Percentiles rank a stretch among this genome's conserved stretches.
phyloP scores from a whole-genome alignment of 306 rosid genomes.

The Leucaena leucocephala region DNA sequence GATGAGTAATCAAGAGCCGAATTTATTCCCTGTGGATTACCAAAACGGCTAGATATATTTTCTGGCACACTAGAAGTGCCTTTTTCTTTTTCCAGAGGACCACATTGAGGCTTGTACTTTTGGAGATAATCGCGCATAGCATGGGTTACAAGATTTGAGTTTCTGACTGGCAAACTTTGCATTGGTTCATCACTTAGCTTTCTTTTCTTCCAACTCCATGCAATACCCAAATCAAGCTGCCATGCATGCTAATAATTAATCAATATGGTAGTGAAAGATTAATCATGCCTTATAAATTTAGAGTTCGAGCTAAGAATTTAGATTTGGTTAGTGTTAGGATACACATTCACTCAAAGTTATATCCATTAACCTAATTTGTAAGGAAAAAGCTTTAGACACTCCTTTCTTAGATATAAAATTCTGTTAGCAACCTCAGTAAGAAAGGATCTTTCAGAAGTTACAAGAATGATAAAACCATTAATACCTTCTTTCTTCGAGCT shows the following conservation, averaged over 20 bases:
- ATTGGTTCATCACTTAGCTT: conserved; percentile 15
- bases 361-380: not conserved
- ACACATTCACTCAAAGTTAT: not conserved
- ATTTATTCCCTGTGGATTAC: conserved; percentile 18
- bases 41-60: conserved; percentile 9
- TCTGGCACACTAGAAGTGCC: conserved; percentile 8
- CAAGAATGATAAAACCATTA: not conserved
- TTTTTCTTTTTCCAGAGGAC: conserved; percentile 23
- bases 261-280: not conserved
- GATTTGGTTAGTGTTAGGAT: not conserved
- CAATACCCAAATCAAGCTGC: conserved; percentile 47
- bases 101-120: conserved; percentile 26
- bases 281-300: conserved; percentile 6
- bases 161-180: not conserved
- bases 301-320: not conserved
- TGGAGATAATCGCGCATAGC: conserved; percentile 18
- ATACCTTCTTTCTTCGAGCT: conserved; percentile 40
- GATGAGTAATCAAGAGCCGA: not conserved
- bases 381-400: not conserved
- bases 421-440: not conserved
- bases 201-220: conserved; percentile 48
- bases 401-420: not conserved
- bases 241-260: conserved; percentile 5
- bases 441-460: conserved; percentile 7
- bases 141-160: not conserved